Evolutionary conservation across 176 grass and related monocot species (phyloP), one percentile per base, ranked within the genome.

Genomic region (Oryza glaberrima): DNA sequence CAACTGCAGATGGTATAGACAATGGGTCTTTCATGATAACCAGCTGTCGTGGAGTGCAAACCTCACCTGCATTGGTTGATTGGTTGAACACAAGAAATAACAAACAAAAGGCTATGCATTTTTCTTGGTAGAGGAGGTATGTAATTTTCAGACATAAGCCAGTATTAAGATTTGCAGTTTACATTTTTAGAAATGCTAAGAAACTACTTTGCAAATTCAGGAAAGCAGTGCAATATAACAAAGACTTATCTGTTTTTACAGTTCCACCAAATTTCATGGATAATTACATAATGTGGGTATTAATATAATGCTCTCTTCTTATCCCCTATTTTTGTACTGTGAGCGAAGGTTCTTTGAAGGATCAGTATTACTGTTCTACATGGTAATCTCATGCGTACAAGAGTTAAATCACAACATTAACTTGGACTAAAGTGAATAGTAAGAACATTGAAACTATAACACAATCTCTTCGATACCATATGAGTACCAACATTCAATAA

Each of bases 1-100:
- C 72, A 76, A 97, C 94, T 70, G 88, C 85, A 52, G 80, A 81
- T 49, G 87, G 85, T 81, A 97, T 97, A 25, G 91, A 92, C 41
- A 36, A 94, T 5, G 94, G 91, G 46, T 97, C 36, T 38, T 38
- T 38, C 36, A 38, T 92, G 41, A 97, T 83, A 52, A 97, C 91
- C 17, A 97, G 68, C 67, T 97, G 94, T 17, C 86, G 89, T 20
- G 94, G 94, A 66, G 81, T 78, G 66, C 85, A 81, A 75, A 97
- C 94, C 54, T 85, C 85, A 61, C 94, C 94, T 97, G 81, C 69
- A 67, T 92, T 82, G 60, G 41, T 77, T 82, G 48, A 67, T 92
- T 82, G 60, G 41, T 77, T 82, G 48, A 86, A 38, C 26, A 75
- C 25, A 70, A 81, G 14, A 73, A 81, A 70, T 76, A 63, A 72